A percentile compares a stretch with the other conserved stretches of the same genome.
Evolutionary conservation across 192 early-diverging fungal species (phyloP).

Genomic region (Rhizophlyctis rosea): DNA sequence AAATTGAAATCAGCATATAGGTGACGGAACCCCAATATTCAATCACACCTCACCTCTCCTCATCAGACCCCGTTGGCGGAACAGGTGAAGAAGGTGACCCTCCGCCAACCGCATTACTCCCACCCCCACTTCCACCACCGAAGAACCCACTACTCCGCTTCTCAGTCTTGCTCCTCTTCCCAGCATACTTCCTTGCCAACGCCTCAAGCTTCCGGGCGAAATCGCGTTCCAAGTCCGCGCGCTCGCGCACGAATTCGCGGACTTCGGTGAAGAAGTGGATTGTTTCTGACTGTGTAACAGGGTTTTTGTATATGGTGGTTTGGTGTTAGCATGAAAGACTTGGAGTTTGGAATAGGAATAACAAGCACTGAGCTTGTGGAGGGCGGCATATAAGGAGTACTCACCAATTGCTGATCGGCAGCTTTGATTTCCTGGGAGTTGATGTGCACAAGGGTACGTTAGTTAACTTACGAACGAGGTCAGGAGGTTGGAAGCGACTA

Average conservation of each 20-base stretch:
- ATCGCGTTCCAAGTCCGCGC: slow-evolving; percentile 66
- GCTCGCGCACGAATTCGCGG: slow-evolving; percentile 67
- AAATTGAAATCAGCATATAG: not conserved
- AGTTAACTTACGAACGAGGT: not conserved
- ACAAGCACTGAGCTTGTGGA: not conserved
- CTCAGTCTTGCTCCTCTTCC: slow-evolving; percentile 15
- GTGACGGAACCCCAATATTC: too few relatives aligned
- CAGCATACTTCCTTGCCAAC: slow-evolving; percentile 56
- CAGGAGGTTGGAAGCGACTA: not conserved
- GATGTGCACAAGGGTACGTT: too few relatives aligned
- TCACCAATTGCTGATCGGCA: slow-evolving; percentile 16
- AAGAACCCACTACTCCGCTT: not conserved
- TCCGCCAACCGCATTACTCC: too few relatives aligned
- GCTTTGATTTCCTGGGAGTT: slow-evolving; percentile 25
- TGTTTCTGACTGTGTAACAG: slow-evolving; percentile 32
- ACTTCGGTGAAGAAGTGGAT: slow-evolving; percentile 66
- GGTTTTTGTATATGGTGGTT: not conserved
- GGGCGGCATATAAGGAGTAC: not conserved
- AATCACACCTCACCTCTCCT: too few relatives aligned
- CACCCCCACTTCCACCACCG: not conserved
- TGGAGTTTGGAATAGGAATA: not conserved
- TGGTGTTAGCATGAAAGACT: not conserved
- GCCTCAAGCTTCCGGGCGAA: slow-evolving; percentile 65
- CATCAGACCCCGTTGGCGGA: too few relatives aligned
- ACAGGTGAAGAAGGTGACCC: too few relatives aligned